phyloP scores from a whole-genome alignment of 768 basidiomycete genomes.

The Amanita thiersii region DNA sequence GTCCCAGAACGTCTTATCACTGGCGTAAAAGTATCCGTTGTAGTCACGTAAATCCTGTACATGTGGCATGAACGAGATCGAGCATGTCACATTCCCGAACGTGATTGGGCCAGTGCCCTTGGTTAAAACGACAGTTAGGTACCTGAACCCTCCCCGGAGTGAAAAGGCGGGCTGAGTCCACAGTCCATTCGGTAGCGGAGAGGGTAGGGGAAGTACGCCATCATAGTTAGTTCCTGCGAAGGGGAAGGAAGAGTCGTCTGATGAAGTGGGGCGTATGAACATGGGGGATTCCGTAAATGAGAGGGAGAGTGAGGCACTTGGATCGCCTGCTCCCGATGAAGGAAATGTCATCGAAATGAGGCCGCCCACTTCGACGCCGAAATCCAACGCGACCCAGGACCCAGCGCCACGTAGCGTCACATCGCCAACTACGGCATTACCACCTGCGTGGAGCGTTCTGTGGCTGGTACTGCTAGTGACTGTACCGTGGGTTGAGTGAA shows the following conservation, averaged over 20 bases:
- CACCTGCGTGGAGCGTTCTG: neutral
- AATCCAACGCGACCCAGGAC: constrained; percentile 47
- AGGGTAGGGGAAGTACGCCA: constrained; percentile 30
- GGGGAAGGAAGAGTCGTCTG: constrained; percentile 47
- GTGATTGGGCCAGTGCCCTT: constrained; percentile 21
- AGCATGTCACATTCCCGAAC: constrained; percentile 40
- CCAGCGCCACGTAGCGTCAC: constrained; percentile 31
- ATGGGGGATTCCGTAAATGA: constrained; percentile 51
- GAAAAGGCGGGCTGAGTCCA: constrained; percentile 41
- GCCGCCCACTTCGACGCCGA: constrained; percentile 48
- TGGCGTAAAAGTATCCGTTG: constrained; percentile 43
- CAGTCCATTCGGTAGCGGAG: constrained; percentile 26
- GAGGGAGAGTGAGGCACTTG: constrained; percentile 32
- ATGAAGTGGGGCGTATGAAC: constrained; percentile 43
- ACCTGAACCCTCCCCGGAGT: constrained; percentile 47
- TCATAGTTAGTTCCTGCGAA: constrained; percentile 34
- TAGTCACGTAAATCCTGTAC: constrained; percentile 39
- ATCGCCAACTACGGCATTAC: constrained; percentile 16
- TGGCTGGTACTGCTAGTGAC: constrained; percentile 14
- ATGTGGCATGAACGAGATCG: constrained; percentile 48
- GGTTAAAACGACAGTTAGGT: constrained; percentile 37
- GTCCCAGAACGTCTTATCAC: constrained; percentile 36
- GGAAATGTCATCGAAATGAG: constrained; percentile 39
- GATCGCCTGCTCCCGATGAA: constrained; percentile 3
- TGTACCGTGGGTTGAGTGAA: constrained; percentile 28